Evolutionary conservation across 176 grass and related monocot species (phyloP).

Genomic region (Metroxylon sagu): DNA sequence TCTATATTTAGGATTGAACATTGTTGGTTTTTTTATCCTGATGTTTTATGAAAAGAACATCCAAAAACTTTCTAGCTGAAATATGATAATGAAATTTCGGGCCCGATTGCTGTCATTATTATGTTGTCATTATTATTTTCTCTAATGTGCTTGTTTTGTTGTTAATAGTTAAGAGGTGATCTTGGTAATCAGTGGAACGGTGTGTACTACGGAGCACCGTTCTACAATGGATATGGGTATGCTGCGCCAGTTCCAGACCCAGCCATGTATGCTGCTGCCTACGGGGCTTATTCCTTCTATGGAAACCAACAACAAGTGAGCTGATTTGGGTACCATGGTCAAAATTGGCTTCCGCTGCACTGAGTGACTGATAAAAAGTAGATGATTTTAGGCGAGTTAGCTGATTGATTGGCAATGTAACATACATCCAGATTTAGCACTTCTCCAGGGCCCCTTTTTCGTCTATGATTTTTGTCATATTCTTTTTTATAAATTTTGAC

Average conservation of each 20-base stretch:
- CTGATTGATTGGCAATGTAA: slow-evolving; percentile 44
- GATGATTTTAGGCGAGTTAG: slow-evolving; percentile 61
- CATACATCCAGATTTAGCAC: slow-evolving; percentile 28
- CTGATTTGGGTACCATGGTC: slow-evolving; percentile 18
- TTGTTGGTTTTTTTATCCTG: too few species aligned
- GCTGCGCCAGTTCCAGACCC: slow-evolving; percentile 71
- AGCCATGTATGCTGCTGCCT: slow-evolving; percentile 61
- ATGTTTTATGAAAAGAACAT: too few species aligned
- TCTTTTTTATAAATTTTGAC: slow-evolving; percentile 33
- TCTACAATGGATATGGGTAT: slow-evolving; percentile 74
- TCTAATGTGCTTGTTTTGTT: not conserved
- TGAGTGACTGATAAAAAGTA: slow-evolving; percentile 22
- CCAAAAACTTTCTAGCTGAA: too few species aligned
- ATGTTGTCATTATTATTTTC: too few species aligned
- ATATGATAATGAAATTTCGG: too few species aligned
- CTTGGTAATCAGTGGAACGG: slow-evolving; percentile 71
- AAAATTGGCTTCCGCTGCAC: slow-evolving; percentile 29
- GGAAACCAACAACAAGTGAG: slow-evolving; percentile 85
- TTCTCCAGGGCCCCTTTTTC: slow-evolving; percentile 12
- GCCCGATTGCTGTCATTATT: too few species aligned
- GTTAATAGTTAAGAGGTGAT: slow-evolving; percentile 47
- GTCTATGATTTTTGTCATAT: slow-evolving; percentile 22
- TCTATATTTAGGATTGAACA: too few species aligned
- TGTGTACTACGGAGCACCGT: slow-evolving; percentile 65
- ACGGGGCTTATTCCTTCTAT: slow-evolving; percentile 67